Base-by-base conservation (phyloP, 106 monocot genomes). In the Alisma plantagoaquatica region DNA sequence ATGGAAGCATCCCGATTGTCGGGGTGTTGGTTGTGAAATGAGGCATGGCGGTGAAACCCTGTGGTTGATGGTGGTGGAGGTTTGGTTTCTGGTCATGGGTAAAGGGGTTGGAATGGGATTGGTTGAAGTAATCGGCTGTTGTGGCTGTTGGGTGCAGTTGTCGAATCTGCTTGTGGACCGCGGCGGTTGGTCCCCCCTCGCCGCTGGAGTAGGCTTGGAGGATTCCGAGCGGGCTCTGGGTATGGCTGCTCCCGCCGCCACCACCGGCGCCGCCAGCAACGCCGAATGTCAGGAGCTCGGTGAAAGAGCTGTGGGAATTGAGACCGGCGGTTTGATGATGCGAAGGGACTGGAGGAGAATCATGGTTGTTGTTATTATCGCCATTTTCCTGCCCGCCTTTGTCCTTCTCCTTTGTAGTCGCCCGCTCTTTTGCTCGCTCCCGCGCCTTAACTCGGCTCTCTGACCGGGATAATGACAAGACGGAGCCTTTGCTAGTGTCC, bases 401-500 rank as follows among this genome's bases (percentile, higher is more conserved):
- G 17, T 78, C 81, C 11, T 71, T 73, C 44, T 71, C 75, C 4
- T 75, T 70, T 17, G 57, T 74, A 15, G 74, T 50, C 4, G 63
- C 53, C 59, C 79, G 65, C 41, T 80, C 87, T 16, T 81, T 56
- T 10, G 77, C 73, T 10, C 65, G 49, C 23, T 76, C 84, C 26
- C 76, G 64, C 1, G 75, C 88, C 63, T 84, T 88, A 23, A 76
- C 59, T 2, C 81, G 75, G 56, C 21, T 73, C 35, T 78, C 73
- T 2, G 88, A 78, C 27, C 84, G 60, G 15, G 88, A 88, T 17
- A 96, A 75, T 2, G 94, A 89, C 49, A 89, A 62, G 3, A 81
- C 84, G 9, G 94, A 96, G 0, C 88, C 88, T 53, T 84, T 88
- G 46, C 94, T 96, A 0, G 84, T 96, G 59, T 96, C 94, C 3